Base-by-base conservation (phyloP, 164 flowering plant genomes). In the Nymphaea colorata region DNA sequence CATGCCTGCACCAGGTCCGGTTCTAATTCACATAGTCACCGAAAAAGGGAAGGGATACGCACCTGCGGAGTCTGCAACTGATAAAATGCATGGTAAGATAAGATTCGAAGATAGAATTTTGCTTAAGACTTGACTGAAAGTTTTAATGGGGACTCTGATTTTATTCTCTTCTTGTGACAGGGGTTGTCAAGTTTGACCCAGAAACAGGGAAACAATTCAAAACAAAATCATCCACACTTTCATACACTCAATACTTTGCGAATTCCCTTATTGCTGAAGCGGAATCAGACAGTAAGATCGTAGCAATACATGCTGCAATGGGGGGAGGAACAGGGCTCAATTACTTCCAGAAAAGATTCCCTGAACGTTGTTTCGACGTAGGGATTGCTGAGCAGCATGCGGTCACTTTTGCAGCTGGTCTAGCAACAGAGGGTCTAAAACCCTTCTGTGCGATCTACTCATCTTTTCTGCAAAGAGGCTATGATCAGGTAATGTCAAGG, bases 371-470 rank as follows among this genome's bases (percentile, higher is more conserved):
- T 78, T 91, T 93, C 57, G 97, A 93, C 66, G 98, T 89, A 25
- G 98, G 97, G 53, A 91, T 93, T 47, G 98, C 98, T 5, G 98
- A 93, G 81, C 98, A 93, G 71, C 98, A 93, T 72, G 98, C 97
- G 2, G 91, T 91, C 11, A 93, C 98, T 41, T 93, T 93, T 73
- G 97, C 98, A 5, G 98, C 98, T 25, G 98, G 97, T 64, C 77
- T 93, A 68, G 98, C 98, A 16, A 66, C 88, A 2, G 97, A 93
- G 68, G 98, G 98, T 45, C 83, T 93, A 73, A 93, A 93, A 79
- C 98, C 98, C 61, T 93, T 93, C 66, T 93, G 97, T 75, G 91
- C 96, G 6, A 93, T 93, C 68, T 93, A 93, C 76, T 93, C 98
- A 2, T 76, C 98, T 0, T 91, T 93, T 75, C 79, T 91, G 42